These are phyloP conservation scores for Lomentospora prolificans DNA, from an alignment of 2,329 filamentous ascomycete genomes.

Conservation along the genomic window DNA sequence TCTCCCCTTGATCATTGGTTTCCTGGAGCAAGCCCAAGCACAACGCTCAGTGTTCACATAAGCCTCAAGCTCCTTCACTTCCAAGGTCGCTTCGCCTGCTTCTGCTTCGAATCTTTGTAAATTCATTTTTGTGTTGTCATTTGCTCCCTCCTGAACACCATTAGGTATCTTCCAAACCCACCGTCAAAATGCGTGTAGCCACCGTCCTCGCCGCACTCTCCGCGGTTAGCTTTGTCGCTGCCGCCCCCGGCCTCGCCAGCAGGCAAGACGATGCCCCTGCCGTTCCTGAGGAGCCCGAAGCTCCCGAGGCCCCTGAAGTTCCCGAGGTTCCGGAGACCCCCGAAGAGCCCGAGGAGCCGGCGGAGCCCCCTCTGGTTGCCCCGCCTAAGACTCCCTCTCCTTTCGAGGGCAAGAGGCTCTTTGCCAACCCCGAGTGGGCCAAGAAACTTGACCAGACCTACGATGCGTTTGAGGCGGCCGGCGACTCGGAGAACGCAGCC, in stretches of 20 bases:
- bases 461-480: slow-evolving; percentile 23
- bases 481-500: slow-evolving; percentile 26
- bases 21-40: neutral
- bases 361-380: neutral
- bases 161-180: no score
- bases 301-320: neutral
- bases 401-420: slow-evolving; percentile 37
- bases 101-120: neutral
- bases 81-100: neutral
- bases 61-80: neutral
- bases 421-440: slow-evolving; percentile 33
- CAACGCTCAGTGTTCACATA: neutral
- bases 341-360: slow-evolving; percentile 4
- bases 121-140: neutral
- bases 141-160: neutral
- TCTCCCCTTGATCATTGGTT: neutral
- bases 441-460: slow-evolving; percentile 29
- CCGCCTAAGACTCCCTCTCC: slow-evolving; percentile 22
- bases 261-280: slow-evolving; percentile 7
- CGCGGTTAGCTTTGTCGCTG: slow-evolving; percentile 10
- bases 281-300: neutral
- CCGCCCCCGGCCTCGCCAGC: slow-evolving; percentile 9
- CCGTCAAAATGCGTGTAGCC: slow-evolving; percentile 12
- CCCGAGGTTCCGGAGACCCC: neutral
- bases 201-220: slow-evolving; percentile 12